Conservation (phyloP, 2,329 filamentous ascomycete genomes). For the Colletotrichum nymphaeae region DNA sequence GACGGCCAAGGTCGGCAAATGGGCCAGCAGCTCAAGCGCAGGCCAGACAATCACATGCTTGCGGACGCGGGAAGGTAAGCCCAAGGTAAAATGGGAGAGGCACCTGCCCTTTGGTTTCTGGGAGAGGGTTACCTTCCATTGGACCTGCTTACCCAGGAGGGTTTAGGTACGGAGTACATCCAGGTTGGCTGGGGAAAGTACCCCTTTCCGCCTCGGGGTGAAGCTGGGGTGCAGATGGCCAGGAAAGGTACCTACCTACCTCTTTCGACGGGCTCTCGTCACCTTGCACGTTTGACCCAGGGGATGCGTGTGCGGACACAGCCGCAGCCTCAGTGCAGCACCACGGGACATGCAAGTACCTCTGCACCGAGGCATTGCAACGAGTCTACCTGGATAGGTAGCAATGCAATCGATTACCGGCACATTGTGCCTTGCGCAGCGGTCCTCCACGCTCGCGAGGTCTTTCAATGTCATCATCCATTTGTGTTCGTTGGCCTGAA, state of each 20-base stretch:
- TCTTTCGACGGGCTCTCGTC: neutral
- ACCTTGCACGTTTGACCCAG: neutral
- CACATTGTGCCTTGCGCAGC: neutral
- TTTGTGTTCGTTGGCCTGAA: neutral
- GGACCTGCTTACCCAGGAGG: neutral
- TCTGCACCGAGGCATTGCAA: neutral
- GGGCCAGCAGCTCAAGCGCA: neutral
- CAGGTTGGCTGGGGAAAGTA: neutral
- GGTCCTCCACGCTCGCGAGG: neutral
- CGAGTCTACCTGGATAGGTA: neutral
- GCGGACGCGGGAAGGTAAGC: neutral
- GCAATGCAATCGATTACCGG: neutral
- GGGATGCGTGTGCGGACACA: neutral
- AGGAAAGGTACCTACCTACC: neutral
- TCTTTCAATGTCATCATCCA: neutral
- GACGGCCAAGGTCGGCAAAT: conserved; percentile 34
- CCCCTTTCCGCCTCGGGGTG: neutral
- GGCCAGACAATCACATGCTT: conserved; percentile 34
- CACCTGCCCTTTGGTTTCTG: neutral
- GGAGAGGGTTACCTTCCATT: neutral
- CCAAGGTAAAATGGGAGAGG: neutral
- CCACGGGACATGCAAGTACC: neutral
- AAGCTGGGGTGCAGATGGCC: neutral
- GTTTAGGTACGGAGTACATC: neutral
- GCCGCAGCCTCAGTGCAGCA: conserved; percentile 1